Evolutionary conservation across 2,329 filamentous ascomycete species (phyloP).

Genomic region (Chaetomium strumarium): DNA sequence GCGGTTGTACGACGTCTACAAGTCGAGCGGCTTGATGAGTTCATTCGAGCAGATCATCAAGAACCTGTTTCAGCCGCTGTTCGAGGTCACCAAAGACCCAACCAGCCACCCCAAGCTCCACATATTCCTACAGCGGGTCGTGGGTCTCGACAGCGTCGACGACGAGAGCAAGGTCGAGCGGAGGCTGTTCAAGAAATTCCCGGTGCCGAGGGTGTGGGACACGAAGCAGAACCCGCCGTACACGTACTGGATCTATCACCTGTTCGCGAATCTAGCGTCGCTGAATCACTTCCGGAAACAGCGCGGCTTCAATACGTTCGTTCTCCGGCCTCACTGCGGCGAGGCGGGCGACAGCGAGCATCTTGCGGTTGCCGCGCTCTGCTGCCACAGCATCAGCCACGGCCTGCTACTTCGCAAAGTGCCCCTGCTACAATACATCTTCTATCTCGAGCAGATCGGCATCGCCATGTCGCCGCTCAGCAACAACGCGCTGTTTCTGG

Average conservation of each 20-base stretch:
- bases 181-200: conserved; percentile 92
- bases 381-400: conserved; percentile 95
- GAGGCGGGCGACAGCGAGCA: conserved; percentile 97
- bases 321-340: conserved; percentile 88
- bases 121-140: conserved; percentile 87
- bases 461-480: conserved; percentile 99
- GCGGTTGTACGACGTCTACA: conserved; percentile 92
- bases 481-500: conserved; percentile 94
- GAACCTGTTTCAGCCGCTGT: conserved; percentile 90
- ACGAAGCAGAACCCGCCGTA: conserved; percentile 96
- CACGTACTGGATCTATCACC: conserved; percentile 98
- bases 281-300: conserved; percentile 87
- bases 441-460: conserved; percentile 96
- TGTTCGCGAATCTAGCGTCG: conserved; percentile 89
- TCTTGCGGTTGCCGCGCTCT: conserved; percentile 82
- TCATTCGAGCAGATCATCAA: conserved; percentile 84
- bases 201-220: conserved; percentile 80
- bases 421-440: conserved; percentile 90
- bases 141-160: conserved; percentile 96
- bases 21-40: conserved; percentile 77
- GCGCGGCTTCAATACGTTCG: conserved; percentile 92
- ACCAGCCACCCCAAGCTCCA: conserved; percentile 86
- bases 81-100: conserved; percentile 88
- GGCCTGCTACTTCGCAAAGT: conserved; percentile 90
- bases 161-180: conserved; percentile 97